Conservation (phyloP, 1,139 yeast genomes). For the Candida sanyaensis region DNA sequence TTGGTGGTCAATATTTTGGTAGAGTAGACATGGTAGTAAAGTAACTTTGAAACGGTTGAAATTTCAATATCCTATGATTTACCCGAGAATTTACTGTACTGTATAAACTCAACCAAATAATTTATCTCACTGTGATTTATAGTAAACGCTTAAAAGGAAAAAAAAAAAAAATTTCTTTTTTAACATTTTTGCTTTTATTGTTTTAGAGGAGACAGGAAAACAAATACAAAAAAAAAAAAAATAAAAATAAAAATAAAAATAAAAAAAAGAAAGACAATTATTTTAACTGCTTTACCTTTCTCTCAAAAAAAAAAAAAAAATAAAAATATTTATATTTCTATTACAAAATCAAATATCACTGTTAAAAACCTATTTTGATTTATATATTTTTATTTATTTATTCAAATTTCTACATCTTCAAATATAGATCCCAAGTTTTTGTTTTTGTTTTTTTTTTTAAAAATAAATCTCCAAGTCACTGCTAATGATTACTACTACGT, state of each 20-base stretch:
- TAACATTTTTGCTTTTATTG: neutral
- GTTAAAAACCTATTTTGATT: neutral
- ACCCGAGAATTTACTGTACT: too few relatives aligned
- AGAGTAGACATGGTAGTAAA: too few relatives aligned
- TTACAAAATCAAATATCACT: neutral
- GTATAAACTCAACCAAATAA: too few relatives aligned
- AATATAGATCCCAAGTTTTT: neutral
- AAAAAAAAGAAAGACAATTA: neutral
- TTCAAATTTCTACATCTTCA: neutral
- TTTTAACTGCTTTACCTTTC: neutral
- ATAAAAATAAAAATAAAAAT: too few relatives aligned
- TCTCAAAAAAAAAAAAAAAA: neutral
- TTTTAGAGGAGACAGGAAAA: neutral
- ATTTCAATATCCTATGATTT: too few relatives aligned
- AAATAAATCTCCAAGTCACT: neutral
- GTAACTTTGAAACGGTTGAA: too few relatives aligned
- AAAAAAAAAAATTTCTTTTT: neutral
- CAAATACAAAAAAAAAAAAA: neutral
- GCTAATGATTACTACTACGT: conserved; percentile 2
- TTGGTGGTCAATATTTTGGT: too few relatives aligned
- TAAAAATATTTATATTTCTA: neutral
- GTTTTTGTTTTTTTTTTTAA: too few relatives aligned
- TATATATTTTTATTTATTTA: neutral
- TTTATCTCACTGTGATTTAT: too few relatives aligned
- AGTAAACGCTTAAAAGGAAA: neutral